A percentile compares a stretch with the other conserved stretches of the same genome.
Conservation (phyloP, 331 rosid genomes). For the Telfairia occidentalis region DNA sequence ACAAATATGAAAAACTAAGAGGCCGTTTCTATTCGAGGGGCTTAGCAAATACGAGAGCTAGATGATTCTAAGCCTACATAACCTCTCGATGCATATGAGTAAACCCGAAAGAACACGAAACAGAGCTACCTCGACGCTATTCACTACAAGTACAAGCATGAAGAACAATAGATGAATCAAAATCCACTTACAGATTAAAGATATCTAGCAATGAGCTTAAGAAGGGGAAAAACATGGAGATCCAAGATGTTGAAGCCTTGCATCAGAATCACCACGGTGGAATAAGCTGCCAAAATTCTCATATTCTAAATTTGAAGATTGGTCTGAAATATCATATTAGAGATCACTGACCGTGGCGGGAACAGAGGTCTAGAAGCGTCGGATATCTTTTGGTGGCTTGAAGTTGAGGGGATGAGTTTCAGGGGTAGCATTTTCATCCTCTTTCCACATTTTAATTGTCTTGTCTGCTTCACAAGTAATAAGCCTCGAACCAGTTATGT, state of each 20-base stretch:
- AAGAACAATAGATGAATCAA: not conserved
- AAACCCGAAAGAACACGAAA: not conserved
- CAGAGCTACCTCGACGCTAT: not conserved
- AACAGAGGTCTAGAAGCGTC: slow-evolving; percentile 46
- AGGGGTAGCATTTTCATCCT: slow-evolving; percentile 86
- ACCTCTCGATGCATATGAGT: not conserved
- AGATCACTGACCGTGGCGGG: not conserved
- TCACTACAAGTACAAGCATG: not conserved
- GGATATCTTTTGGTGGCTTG: slow-evolving; percentile 80
- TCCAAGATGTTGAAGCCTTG: not conserved
- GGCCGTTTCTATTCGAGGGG: not conserved
- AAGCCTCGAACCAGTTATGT: slow-evolving; percentile 74
- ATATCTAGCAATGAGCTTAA: not conserved
- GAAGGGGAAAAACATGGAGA: not conserved
- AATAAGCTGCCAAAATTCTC: not conserved
- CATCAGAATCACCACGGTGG: not conserved
- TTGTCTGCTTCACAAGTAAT: slow-evolving; percentile 88
- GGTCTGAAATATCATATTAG: not conserved
- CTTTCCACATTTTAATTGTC: slow-evolving; percentile 94
- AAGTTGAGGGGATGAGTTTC: slow-evolving; percentile 90
- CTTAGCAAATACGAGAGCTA: not conserved
- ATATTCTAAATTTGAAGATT: not conserved
- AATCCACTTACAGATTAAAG: not conserved
- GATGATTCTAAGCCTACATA: not conserved
- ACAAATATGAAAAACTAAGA: not conserved